A percentile compares a stretch with the other conserved stretches of the same genome.
Evolutionary conservation across 2,329 filamentous ascomycete genomes (phyloP).

Genomic region (Lecanicillium sp.): DNA sequence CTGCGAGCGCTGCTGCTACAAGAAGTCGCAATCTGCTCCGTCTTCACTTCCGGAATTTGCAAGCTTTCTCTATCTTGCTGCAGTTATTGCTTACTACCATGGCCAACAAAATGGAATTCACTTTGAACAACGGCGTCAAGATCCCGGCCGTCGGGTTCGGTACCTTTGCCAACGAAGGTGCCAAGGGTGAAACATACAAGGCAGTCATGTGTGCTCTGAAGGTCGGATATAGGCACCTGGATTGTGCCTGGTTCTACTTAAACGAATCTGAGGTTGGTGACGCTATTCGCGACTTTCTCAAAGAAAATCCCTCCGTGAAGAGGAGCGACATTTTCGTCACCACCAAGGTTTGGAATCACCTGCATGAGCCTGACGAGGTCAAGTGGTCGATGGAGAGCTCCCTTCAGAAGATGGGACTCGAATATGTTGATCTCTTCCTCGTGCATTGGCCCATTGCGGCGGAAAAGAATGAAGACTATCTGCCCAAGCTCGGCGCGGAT

Average conservation of each 20-base stretch:
- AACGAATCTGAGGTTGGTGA: conserved; percentile 36
- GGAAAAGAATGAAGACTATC: conserved; percentile 33
- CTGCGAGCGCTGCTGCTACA: too few relatives aligned
- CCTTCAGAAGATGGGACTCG: conserved; percentile 39
- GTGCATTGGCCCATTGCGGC: conserved; percentile 41
- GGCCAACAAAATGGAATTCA: conserved; percentile 28
- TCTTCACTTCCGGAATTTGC: too few relatives aligned
- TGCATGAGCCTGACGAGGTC: conserved; percentile 40
- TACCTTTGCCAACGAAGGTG: conserved; percentile 38
- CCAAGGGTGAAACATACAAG: conserved; percentile 10
- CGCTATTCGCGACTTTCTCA: conserved; percentile 33
- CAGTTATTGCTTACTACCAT: too few relatives aligned
- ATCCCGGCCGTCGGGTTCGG: conserved; percentile 59
- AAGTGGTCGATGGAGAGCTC: conserved; percentile 39
- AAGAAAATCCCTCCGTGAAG: too few relatives aligned
- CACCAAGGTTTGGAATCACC: conserved; percentile 55
- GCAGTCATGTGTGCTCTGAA: conserved; percentile 34
- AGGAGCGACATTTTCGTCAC: conserved; percentile 39
- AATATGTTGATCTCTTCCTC: conserved; percentile 46
- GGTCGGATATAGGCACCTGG: conserved; percentile 37
- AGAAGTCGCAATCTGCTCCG: too few relatives aligned
- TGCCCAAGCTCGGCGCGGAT: conserved; percentile 35
- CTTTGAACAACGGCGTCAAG: conserved; percentile 44
- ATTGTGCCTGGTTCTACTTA: conserved; percentile 39
- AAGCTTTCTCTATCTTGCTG: too few relatives aligned